Evolutionary conservation across 441 rosid genomes (phyloP), one percentile per base, ranked within the genome.

Genomic region (Mallotus japonicus): DNA sequence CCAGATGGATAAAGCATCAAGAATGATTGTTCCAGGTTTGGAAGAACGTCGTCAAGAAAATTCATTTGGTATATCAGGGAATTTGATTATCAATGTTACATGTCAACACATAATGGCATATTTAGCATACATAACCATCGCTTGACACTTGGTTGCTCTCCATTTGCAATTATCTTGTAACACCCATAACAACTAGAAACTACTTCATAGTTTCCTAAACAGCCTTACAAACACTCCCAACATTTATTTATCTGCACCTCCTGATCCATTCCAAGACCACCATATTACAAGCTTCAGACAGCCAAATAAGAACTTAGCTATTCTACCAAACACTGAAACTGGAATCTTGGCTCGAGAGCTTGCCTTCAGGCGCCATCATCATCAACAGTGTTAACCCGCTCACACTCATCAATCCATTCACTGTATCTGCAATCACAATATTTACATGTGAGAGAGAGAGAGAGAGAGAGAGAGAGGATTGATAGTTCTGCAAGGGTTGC

Each of bases 321-420:
- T 24, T 59, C 57, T 28, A 24, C 15, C 14, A 24, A 22, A 47
- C 15, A 47, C 6, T 9, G 62, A 9, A 16, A 47, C 64, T n/a
- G 40, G 70, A 53, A 34, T 69, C 68, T 46, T 34, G 56, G 70
- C 28, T 69, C 13, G 34, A 75, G 46, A 63, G 61, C 58, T 51
- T 51, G 72, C 46, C 78, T 82, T 79, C 83, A 89, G 69, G 87
- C 93, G 44, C 77, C 89, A 50, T 89, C 96, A 65, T 93, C 92
- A 51, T 91, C 97, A 40, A 78, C 80, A 16, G 79, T 82, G 81
- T 93, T 93, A 46, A 90, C 96, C 71, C 93, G 86, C 74, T 91
- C 98, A 7, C 98, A 93, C 70, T 91, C 97, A 81, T 93, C 98
- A 0, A 91, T 90, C 97, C 96, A 93, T 77, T 88, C 89, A 49